Base-by-base conservation (phyloP, 139 green algal species). In the Pycnococcus provasolii region DNA sequence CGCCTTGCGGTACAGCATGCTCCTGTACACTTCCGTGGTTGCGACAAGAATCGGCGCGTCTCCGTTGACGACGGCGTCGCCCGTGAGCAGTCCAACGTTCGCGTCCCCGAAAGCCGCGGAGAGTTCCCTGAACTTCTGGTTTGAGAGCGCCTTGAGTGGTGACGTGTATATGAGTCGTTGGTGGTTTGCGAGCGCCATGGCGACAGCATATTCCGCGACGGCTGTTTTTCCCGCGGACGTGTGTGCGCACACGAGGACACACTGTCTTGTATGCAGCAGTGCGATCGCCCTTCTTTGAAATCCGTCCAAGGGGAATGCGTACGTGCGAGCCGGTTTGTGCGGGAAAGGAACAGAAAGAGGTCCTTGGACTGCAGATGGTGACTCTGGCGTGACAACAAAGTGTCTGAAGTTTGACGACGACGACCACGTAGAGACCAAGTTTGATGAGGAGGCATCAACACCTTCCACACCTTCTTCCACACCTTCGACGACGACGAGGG, bases 21-120 rank as follows among this genome's bases (percentile, higher is more conserved):
- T 99, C 48, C 93, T 75, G 60, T 97, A 81, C 67, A 99, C 96
- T 76, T 99, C 93, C 0, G 93, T 99, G 7, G 93, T 99, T 91
- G 97, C 97, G 11, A 98, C 82, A 39, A 97, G 83, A 11, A 94
- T 83, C 43, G 80, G 64, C 0, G 81, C 88, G 6, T 95, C 89
- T 1, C 83, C 68, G 73, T 96, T 96, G 6, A 99, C 78, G 15
- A 75, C 83, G 1, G 79, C 84, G 65, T 99, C 93, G 2, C 93
- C 93, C 0, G 93, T 99, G 79, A 95, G 76, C 57, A 95, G 79
- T 0, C 89, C 89, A 41, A 88, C 82, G 44, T 79, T 79, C 40
- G n/a, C 73, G 57, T 80, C 77, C 8, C 73, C 73, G 42, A 83
- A 80, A 66, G 68, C 64, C 45, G 89, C 86, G 45, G 78, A 64